These are phyloP conservation scores for Lagerstroemia speciosa DNA, from an alignment of 345 rosid genomes.

Conservation along the genomic window DNA sequence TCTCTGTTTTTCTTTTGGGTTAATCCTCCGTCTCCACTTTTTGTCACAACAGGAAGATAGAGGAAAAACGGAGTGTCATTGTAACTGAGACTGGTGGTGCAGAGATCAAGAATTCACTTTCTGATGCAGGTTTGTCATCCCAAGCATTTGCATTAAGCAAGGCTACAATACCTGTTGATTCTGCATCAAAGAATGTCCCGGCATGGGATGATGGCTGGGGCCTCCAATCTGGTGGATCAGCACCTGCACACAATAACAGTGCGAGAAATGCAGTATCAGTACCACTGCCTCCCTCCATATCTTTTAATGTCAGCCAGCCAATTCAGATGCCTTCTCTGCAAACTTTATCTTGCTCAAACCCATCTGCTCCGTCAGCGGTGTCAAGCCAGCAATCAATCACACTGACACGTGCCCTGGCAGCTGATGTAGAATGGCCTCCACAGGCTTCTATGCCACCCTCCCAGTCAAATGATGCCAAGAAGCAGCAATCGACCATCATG, in stretches of 20 bases:
- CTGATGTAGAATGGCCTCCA: conserved; percentile 93
- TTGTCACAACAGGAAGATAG: conserved; percentile 55
- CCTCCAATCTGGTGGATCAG: conserved; percentile 29
- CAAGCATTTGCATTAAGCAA: conserved; percentile 31
- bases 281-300: too few species aligned
- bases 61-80: conserved; percentile 74
- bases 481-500: conserved; percentile 20
- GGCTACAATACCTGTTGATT: conserved; percentile 35
- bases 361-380: conserved; percentile 11
- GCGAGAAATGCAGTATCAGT: neutral
- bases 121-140: conserved; percentile 43
- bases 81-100: conserved; percentile 62
- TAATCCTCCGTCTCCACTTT: neutral
- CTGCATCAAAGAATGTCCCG: conserved; percentile 37
- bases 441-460: conserved; percentile 27
- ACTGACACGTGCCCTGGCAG: conserved; percentile 54
- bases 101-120: conserved; percentile 25
- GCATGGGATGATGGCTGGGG: conserved; percentile 97
- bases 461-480: conserved; percentile 22
- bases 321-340: conserved; percentile 26
- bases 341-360: conserved; percentile 28
- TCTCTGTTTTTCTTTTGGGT: neutral
- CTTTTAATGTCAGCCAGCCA: conserved; percentile 18
- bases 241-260: conserved; percentile 6
- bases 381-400: conserved; percentile 33